Base-by-base conservation (phyloP, 1,284 basidiomycete genomes). In the Volvariella surrecta region DNA sequence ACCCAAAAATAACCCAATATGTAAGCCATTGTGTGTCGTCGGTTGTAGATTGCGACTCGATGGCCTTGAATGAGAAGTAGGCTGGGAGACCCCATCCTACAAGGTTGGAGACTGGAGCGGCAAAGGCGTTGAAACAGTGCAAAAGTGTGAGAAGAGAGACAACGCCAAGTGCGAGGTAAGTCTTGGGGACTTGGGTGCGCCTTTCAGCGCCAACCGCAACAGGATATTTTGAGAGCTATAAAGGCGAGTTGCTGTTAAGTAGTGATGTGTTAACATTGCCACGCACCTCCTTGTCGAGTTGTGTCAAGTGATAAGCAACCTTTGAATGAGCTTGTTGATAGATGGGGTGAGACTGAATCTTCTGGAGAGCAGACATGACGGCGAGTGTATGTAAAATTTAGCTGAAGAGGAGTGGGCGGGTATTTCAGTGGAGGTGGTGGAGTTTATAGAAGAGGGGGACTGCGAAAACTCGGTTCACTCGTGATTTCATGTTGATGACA, bases 281-380 rank as follows among this genome's bases (percentile, higher is more conserved):
- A 70, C 74, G 48, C 45, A 92, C 92, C 84, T 95, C 92, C 66
- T 92, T 93, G 73, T 97, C 93, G 62, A 96, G 86, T 74, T 91
- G 81, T 64, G 57, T 68, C 56, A 89, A 64, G 61, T 92, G 88
- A 65, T 81, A 76, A 54, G 73, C 70, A 46, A 79, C 83, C 69
- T 83, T 83, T 63, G 76, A 78, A 64, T 82, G 76, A 20, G 77
- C 86, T 66, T 92, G 86, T 55, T 87, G 58, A 64, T 86, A 81
- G 58, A 82, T 74, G 37, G 90, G 90, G 71, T 94, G 90, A 61
- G 85, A 82, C 67, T 89, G 82, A 46, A 89, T 61, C 61, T 79
- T 80, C 70, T 85, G 74, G 32, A 78, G 62, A 47, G 82, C 74
- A 52, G 85, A 87, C 85, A 89, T 89, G 50, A 54, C 49, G 39